Conservation (phyloP, 768 basidiomycete genomes). For the Tephrocybe sp. region DNA sequence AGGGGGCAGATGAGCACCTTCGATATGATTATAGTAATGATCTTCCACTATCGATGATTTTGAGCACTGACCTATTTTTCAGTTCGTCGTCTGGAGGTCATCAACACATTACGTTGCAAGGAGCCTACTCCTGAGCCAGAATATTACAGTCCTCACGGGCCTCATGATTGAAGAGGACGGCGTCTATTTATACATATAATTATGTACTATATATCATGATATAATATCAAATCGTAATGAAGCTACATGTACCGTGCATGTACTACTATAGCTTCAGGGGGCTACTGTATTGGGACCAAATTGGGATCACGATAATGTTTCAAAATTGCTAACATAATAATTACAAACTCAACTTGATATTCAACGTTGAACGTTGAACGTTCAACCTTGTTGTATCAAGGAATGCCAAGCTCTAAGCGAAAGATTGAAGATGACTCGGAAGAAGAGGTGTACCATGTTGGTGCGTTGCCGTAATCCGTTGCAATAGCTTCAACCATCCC, state of each 20-base stretch:
- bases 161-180: neutral
- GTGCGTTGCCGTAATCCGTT: constrained; percentile 26
- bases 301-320: too few relatives aligned
- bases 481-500: neutral
- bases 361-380: too few relatives aligned
- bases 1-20: constrained; percentile 59
- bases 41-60: constrained; percentile 1
- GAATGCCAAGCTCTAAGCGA: constrained; percentile 1
- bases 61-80: constrained; percentile 8
- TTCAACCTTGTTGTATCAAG: too few relatives aligned
- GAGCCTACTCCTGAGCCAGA: constrained; percentile 55
- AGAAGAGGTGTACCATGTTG: constrained; percentile 49
- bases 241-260: too few relatives aligned
- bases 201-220: constrained; percentile 15
- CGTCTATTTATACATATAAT: constrained; percentile 13
- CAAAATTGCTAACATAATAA: too few relatives aligned
- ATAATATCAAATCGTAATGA: neutral
- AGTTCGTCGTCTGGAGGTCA: constrained; percentile 63
- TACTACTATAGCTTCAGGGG: too few relatives aligned
- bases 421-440: constrained; percentile 22
- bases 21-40: constrained; percentile 64
- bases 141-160: constrained; percentile 2
- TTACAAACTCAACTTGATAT: too few relatives aligned
- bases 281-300: too few relatives aligned
- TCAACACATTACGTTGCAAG: constrained; percentile 55